Percentiles rank a stretch among this genome's conserved stretches.
These are phyloP conservation scores for Chrysosporium queenslandicum DNA, from an alignment of 2,329 filamentous ascomycete species.

Conservation along the genomic window DNA sequence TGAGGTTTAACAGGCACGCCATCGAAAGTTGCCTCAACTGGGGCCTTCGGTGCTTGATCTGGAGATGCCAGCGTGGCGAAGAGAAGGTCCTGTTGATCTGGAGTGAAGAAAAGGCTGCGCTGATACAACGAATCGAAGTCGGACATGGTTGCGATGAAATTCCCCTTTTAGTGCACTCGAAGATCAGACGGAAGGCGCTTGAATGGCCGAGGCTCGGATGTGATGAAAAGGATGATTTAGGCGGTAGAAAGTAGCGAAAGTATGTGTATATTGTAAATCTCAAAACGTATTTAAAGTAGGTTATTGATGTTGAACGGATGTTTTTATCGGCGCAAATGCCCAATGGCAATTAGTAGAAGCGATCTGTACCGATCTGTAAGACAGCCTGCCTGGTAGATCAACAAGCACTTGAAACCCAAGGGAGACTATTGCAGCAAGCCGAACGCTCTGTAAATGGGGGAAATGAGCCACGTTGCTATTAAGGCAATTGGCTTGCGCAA, in stretches of 20 bases:
- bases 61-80: slow-evolving; percentile 69
- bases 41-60: slow-evolving; percentile 32
- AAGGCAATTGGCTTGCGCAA: too few species aligned
- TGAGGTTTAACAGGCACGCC: slow-evolving; percentile 21
- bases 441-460: too few species aligned
- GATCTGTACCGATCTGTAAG: too few species aligned
- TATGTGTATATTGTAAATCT: not conserved
- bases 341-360: too few species aligned
- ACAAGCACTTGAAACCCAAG: too few species aligned
- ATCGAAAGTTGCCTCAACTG: slow-evolving; percentile 18
- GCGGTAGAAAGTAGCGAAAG: not conserved
- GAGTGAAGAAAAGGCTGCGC: slow-evolving; percentile 59
- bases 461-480: too few species aligned
- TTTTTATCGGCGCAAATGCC: too few species aligned
- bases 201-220: not conserved
- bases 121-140: slow-evolving; percentile 34
- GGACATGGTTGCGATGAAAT: slow-evolving; percentile 24
- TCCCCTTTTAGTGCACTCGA: not conserved
- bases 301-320: too few species aligned
- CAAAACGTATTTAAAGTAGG: too few species aligned
- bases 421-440: too few species aligned
- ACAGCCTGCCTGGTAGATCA: too few species aligned
- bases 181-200: not conserved
- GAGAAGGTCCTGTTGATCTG: slow-evolving; percentile 65
- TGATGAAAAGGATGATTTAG: not conserved